Percentiles rank a stretch among this genome's conserved stretches.
Evolutionary conservation across 257 asterid species (phyloP).

Genomic region (Cinchona pubescens): DNA sequence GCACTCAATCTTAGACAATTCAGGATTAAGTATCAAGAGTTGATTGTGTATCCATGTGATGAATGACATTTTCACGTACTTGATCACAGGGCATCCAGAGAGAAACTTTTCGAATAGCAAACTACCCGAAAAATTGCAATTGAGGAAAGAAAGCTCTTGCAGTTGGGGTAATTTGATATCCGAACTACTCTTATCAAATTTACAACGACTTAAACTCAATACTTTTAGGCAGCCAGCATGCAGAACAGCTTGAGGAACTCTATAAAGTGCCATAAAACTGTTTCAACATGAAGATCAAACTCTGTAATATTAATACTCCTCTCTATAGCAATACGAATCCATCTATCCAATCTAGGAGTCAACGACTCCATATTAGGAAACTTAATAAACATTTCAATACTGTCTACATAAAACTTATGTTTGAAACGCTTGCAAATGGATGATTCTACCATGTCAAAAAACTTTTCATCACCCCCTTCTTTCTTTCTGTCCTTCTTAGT

Average conservation of each 20-base stretch:
- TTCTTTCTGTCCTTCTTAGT: background rate
- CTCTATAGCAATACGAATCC: background rate
- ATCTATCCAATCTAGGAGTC: background rate
- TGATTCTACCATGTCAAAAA: background rate
- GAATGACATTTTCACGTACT: constrained; percentile 1
- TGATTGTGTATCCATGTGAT: background rate
- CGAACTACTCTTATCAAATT: background rate
- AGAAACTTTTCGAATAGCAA: background rate
- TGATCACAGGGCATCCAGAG: constrained; percentile 15
- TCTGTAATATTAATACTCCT: constrained; percentile 6
- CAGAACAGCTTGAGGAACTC: background rate
- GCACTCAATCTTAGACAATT: constrained; percentile 11
- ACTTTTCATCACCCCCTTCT: too few relatives aligned
- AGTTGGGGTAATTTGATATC: constrained; percentile 2
- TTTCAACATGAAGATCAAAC: constrained; percentile 13
- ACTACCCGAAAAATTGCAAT: background rate
- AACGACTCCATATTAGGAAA: constrained; percentile 7
- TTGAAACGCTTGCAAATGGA: background rate
- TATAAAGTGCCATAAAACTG: background rate
- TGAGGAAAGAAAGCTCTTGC: background rate
- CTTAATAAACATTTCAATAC: constrained; percentile 11
- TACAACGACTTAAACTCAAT: constrained; percentile 10
- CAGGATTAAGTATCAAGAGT: background rate
- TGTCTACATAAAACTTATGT: background rate
- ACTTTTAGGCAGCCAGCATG: background rate